Evolutionary conservation across 2,329 filamentous ascomycete genomes (phyloP).

Genomic region (Coniella lustricola): DNA sequence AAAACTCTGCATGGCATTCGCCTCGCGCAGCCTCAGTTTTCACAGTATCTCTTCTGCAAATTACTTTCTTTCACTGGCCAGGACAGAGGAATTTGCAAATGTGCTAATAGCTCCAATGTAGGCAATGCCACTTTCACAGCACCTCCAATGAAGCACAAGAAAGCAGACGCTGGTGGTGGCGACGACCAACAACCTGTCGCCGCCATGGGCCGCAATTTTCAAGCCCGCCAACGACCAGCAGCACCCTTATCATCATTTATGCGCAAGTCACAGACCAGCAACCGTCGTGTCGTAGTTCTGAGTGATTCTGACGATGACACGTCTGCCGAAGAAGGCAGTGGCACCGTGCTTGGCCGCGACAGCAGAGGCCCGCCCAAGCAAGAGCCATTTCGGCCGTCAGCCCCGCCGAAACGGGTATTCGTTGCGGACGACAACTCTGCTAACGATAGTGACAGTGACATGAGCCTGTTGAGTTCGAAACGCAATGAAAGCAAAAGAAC

Average conservation of each 20-base stretch:
- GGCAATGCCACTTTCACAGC: too few species aligned
- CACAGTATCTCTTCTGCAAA: too few species aligned
- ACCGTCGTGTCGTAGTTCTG: slow-evolving; percentile 3
- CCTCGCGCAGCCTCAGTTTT: too few species aligned
- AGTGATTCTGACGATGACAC: slow-evolving; percentile 16
- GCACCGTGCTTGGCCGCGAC: slow-evolving; percentile 5
- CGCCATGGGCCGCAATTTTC: not conserved
- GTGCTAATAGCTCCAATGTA: too few species aligned
- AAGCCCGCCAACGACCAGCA: not conserved
- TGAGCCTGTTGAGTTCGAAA: slow-evolving; percentile 7
- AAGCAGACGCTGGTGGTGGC: slow-evolving; percentile 6
- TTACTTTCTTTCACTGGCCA: too few species aligned
- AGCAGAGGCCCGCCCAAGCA: slow-evolving; percentile 11
- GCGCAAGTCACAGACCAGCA: not conserved
- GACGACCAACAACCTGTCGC: slow-evolving; percentile 1
- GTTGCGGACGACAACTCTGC: too few species aligned
- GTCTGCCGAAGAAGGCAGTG: slow-evolving; percentile 12
- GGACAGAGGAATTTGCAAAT: too few species aligned
- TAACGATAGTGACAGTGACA: slow-evolving; percentile 4
- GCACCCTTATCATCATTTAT: slow-evolving; percentile 10
- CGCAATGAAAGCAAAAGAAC: slow-evolving; percentile 7
- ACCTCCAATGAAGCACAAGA: not conserved
- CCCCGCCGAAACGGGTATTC: not conserved
- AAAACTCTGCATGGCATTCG: too few species aligned
- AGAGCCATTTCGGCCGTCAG: slow-evolving; percentile 2